Conservation (phyloP, 192 early-diverging fungal genomes). For the Chytriomyces sp. region DNA sequence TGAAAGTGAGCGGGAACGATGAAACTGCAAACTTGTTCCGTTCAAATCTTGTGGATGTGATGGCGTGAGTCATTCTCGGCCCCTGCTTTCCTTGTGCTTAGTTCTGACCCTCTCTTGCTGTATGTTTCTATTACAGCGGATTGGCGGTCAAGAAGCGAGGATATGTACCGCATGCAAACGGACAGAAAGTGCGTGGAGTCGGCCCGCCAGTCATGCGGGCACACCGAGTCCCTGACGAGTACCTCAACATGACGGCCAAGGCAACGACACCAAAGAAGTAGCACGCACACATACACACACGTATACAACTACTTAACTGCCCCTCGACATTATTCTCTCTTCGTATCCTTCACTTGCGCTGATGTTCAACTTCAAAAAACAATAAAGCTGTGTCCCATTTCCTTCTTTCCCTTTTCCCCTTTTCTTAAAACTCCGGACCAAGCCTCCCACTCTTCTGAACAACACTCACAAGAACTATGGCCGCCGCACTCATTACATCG, state of each 20-base stretch:
- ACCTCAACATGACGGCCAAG: not conserved
- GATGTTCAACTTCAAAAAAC: too few relatives aligned
- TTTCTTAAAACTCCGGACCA: too few relatives aligned
- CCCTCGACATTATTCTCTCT: too few relatives aligned
- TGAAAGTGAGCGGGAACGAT: constrained; percentile 14
- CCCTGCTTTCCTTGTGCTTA: not conserved
- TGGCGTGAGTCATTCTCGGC: constrained; percentile 9
- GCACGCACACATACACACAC: too few relatives aligned
- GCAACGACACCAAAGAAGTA: not conserved
- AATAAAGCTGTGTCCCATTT: too few relatives aligned
- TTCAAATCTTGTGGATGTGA: not conserved
- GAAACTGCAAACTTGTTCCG: constrained; percentile 8
- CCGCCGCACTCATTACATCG: too few relatives aligned
- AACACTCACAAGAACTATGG: too few relatives aligned
- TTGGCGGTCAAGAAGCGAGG: constrained; percentile 12
- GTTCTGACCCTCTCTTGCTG: not conserved
- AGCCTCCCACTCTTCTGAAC: too few relatives aligned
- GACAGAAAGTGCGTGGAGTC: constrained; percentile 2
- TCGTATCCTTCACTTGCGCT: too few relatives aligned
- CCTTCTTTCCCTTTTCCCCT: too few relatives aligned
- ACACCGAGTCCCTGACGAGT: constrained; percentile 1
- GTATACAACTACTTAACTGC: too few relatives aligned
- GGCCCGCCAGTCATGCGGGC: constrained; percentile 4
- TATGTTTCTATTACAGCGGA: not conserved
- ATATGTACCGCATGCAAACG: constrained; percentile 11